phyloP scores from a whole-genome alignment of 306 rosid genomes.

The Citrullus colocynthis region DNA sequence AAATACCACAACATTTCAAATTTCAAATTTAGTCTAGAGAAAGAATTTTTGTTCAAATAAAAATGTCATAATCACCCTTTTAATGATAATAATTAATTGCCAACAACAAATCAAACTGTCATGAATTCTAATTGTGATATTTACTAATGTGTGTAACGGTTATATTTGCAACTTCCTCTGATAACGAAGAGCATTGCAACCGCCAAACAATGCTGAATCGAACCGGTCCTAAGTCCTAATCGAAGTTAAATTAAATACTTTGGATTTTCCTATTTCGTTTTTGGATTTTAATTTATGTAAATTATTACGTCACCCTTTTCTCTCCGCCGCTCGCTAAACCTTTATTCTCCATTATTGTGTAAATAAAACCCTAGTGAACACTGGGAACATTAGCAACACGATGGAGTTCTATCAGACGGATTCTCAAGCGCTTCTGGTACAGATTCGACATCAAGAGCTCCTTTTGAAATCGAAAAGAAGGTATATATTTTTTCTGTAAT shows the following conservation, averaged over 20 bases:
- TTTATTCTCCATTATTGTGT: neutral
- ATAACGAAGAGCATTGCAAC: too few relatives aligned
- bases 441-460: slow-evolving; percentile 33
- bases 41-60: too few relatives aligned
- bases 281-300: neutral
- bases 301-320: neutral
- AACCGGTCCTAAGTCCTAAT: neutral
- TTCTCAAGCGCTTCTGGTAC: slow-evolving; percentile 14
- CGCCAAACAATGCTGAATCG: neutral
- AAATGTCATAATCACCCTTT: too few relatives aligned
- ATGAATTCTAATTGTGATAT: too few relatives aligned
- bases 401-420: slow-evolving; percentile 30
- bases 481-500: slow-evolving; percentile 6
- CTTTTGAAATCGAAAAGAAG: slow-evolving; percentile 42
- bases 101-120: too few relatives aligned
- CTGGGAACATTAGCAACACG: neutral
- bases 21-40: too few relatives aligned
- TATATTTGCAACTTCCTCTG: too few relatives aligned
- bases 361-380: neutral
- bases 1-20: too few relatives aligned
- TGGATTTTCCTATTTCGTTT: neutral
- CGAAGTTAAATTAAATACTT: neutral
- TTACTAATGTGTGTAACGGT: too few relatives aligned
- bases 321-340: neutral
- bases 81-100: too few relatives aligned